Base-by-base conservation (phyloP, 75 land plant species). In the Adiantum capillusveneris region DNA sequence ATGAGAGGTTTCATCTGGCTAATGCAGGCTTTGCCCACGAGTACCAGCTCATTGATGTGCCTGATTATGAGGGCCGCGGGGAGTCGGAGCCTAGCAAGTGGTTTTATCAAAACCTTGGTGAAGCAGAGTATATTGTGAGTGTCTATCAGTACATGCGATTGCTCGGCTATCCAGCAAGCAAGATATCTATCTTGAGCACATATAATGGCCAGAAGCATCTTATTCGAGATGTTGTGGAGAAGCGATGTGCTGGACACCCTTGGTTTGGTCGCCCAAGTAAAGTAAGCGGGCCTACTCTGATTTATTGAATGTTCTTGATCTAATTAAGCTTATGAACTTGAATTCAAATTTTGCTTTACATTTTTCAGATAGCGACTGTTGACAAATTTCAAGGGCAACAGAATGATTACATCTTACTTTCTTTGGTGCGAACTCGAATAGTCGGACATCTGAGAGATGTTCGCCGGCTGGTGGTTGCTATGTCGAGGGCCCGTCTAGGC, bases 301-400 rank as follows among this genome's bases (percentile, higher is more conserved):
- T 34, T 34, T 34, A 9, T 9, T 34, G 37, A n/a, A n/a, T n/a
- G n/a, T n/a, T n/a, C n/a, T n/a, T n/a, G n/a, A n/a, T n/a, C n/a
- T n/a, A n/a, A n/a, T n/a, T n/a, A n/a, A n/a, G n/a, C n/a, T n/a
- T n/a, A n/a, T n/a, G n/a, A n/a, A n/a, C n/a, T n/a, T n/a, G n/a
- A n/a, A n/a, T n/a, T n/a, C n/a, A n/a, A n/a, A n/a, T n/a, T n/a
- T n/a, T n/a, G 18, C 19, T 29, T 13, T 36, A 19, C 26, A 29
- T 36, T 44, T 13, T 65, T 42, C 81, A 88, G 94, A 67, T 93
- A 29, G 65, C 96, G 7, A 93, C 98, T 13, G 98, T 89, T 62
- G 98, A 93, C 63, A 88, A 85, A 56, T 93, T 89, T 72, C 98
- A 93, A 81, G 98, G 98, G 29, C 98, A 93, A 60, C 98, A 93